These are phyloP conservation scores for Sambucus nigra DNA, from an alignment of 129 eudicot genomes.

Conservation along the genomic window DNA sequence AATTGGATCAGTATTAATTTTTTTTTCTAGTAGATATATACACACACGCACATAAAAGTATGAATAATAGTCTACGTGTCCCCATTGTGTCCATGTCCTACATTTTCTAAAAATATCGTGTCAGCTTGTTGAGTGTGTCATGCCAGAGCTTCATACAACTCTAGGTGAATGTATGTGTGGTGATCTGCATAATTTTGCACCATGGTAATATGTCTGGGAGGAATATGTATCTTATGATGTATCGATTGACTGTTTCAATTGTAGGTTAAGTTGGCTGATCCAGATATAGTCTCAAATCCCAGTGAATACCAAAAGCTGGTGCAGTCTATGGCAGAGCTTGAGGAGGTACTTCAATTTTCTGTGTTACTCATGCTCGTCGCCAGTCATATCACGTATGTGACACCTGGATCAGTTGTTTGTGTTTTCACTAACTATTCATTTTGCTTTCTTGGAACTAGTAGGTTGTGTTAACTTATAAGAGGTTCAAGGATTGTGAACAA, in stretches of 20 bases:
- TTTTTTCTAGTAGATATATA: too few species aligned
- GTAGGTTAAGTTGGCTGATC: slow-evolving; percentile 90
- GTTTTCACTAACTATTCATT: background rate
- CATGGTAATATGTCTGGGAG: too few species aligned
- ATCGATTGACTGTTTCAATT: slow-evolving; percentile 9
- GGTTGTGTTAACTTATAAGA: slow-evolving; percentile 78
- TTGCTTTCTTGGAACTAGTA: slow-evolving; percentile 26
- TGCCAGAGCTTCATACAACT: too few species aligned
- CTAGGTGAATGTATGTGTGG: background rate
- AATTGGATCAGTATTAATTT: too few species aligned
- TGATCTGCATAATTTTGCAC: too few species aligned
- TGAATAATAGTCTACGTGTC: too few species aligned
- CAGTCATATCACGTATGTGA: background rate
- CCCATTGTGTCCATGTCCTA: too few species aligned
- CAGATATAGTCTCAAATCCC: slow-evolving; percentile 88
- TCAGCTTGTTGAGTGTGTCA: too few species aligned
- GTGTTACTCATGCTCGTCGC: slow-evolving; percentile 3
- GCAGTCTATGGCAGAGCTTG: slow-evolving; percentile 82
- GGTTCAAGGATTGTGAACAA: slow-evolving; percentile 79
- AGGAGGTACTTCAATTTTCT: slow-evolving; percentile 40
- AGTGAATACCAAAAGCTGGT: slow-evolving; percentile 92
- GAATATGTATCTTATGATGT: background rate
- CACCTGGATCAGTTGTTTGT: slow-evolving; percentile 1
- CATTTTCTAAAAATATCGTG: too few species aligned
- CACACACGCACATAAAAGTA: too few species aligned